Conservation (phyloP, 2,329 filamentous ascomycete species). For the Nigrograna mackinnonii region DNA sequence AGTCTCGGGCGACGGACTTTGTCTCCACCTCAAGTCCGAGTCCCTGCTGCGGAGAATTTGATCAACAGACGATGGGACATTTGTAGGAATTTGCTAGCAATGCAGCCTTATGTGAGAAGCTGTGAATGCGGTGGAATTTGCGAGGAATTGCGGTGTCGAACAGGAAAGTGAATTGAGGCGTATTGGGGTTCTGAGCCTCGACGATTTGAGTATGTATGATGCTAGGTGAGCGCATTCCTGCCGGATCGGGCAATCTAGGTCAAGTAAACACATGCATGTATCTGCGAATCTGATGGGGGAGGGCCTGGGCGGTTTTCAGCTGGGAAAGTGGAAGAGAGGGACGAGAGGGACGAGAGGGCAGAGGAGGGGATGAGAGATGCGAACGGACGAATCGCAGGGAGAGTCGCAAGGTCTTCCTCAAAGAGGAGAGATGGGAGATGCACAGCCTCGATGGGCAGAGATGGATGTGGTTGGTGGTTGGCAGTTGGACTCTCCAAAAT, state of each 20-base stretch:
- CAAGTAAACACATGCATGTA: conserved; percentile 5
- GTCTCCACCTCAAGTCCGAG: too few relatives aligned
- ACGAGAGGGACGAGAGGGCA: neutral
- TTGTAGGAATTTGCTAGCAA: too few relatives aligned
- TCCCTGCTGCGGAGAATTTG: too few relatives aligned
- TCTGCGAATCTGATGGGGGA: neutral
- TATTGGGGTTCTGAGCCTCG: conserved; percentile 5
- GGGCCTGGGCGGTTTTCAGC: conserved; percentile 2
- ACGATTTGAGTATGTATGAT: neutral
- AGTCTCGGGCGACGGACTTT: too few relatives aligned
- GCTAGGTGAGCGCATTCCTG: too few relatives aligned
- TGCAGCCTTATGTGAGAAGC: conserved; percentile 14
- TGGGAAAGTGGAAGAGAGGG: conserved; percentile 1
- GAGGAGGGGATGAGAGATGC: neutral
- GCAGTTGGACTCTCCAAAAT: neutral
- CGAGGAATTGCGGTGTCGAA: neutral
- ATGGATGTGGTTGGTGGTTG: neutral
- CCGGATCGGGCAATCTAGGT: conserved; percentile 3
- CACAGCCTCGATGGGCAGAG: conserved; percentile 6
- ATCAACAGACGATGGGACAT: too few relatives aligned
- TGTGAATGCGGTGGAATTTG: conserved; percentile 2
- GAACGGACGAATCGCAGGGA: conserved; percentile 4
- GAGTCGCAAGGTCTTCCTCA: conserved; percentile 11
- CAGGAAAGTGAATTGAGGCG: neutral
- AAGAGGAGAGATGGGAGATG: neutral